Base-by-base conservation (phyloP, 164 flowering plant genomes). In the Euptelea pleiosperma region DNA sequence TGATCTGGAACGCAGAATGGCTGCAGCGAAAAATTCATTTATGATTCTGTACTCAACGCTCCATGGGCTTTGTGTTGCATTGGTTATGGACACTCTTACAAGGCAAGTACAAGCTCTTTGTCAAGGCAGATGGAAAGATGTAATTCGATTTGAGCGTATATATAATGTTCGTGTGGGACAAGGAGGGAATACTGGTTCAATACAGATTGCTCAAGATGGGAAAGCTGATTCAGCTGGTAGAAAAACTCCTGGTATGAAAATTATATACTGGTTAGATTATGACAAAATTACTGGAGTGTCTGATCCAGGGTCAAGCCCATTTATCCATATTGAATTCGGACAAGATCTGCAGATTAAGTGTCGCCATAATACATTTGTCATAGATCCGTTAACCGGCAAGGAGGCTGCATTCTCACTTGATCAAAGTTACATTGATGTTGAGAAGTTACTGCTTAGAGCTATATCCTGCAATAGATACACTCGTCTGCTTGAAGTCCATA, bases 1-100 rank as follows among this genome's bases (percentile, higher is more conserved):
- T 79, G 97, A 94, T 68, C 66, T 94, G 50, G 97, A 94, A 76
- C 95, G 97, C 31, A 74, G 97, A 73, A 94, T 94, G 99, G 84
- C 96, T 61, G 86, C 81, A 25, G 76, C 93, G 39, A 95, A 85
- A 19, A 81, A 82, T 59, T 97, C 99, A 40, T 94, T 94, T 57
- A 33, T 56, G 25, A 77, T 67, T 49, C 72, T 94, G 48, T 87
- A 94, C 64, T 91, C 97, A 34, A 78, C 86, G 66, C 83, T 94
- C 24, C 99, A 94, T 61, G 99, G 91, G 66, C 78, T 94, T 19
- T 94, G 96, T 74, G 83, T 91, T 70, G 83, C 95, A 28, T 82
- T 94, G 19, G 55, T 78, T 53, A 91, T 94, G 99, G 99, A 94
- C 68, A 94, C 99, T 50, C 93, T 86, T 52, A 65, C 91, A 63